These are phyloP conservation scores for Neofusicoccum cordaticola DNA, from an alignment of 2,329 filamentous ascomycete genomes.

Conservation along the genomic window DNA sequence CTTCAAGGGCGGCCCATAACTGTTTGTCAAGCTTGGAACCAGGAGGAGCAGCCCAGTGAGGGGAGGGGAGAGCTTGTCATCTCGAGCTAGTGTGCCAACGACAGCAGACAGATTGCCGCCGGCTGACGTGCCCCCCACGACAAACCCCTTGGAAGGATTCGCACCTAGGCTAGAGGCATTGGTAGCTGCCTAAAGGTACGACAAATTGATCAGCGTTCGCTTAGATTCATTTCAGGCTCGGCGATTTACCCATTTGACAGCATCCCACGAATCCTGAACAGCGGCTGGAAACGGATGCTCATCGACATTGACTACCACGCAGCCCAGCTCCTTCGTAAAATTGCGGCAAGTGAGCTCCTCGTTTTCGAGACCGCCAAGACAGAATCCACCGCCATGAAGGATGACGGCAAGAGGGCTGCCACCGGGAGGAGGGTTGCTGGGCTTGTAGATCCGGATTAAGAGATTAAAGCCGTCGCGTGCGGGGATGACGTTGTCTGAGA, in stretches of 20 bases:
- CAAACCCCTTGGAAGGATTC: conserved; percentile 21
- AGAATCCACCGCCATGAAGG: conserved; percentile 28
- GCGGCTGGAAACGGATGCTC: conserved; percentile 62
- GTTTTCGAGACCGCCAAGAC: conserved; percentile 24
- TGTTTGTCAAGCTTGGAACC: conserved; percentile 23
- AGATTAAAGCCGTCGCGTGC: conserved; percentile 25
- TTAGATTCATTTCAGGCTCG: background rate
- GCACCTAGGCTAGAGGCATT: conserved; percentile 19
- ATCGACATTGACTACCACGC: conserved; percentile 49
- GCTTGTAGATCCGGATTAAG: conserved; percentile 25
- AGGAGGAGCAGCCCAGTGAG: conserved; percentile 21
- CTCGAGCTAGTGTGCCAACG: conserved; percentile 22
- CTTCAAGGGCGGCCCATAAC: conserved; percentile 25
- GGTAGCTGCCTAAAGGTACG: conserved; percentile 13
- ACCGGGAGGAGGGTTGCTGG: conserved; percentile 1
- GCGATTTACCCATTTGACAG: conserved; percentile 21
- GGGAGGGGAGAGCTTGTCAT: conserved; percentile 20
- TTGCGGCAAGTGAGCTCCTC: conserved; percentile 16
- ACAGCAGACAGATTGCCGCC: conserved; percentile 23
- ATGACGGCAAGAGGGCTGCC: conserved; percentile 22
- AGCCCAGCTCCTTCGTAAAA: background rate
- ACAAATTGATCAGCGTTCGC: no score
- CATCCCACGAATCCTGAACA: conserved; percentile 51
- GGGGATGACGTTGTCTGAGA: conserved; percentile 23
- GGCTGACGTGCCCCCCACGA: conserved; percentile 22